These are phyloP conservation scores for Aspergillus latus DNA, from an alignment of 2,329 filamentous ascomycete species.

Conservation along the genomic window DNA sequence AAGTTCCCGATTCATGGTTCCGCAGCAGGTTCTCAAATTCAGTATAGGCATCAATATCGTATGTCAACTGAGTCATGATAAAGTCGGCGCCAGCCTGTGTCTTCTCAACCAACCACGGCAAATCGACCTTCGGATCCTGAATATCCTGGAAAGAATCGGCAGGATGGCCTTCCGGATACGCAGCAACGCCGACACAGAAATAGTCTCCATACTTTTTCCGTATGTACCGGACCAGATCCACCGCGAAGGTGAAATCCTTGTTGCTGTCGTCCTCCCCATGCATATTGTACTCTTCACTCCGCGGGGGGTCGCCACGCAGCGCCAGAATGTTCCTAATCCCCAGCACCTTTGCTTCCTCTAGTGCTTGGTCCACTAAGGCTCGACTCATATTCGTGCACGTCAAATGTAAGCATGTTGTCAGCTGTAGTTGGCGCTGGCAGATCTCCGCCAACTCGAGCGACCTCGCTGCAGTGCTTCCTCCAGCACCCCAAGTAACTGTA, in stretches of 20 bases:
- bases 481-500: constrained; percentile 96
- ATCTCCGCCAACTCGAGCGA: constrained; percentile 93
- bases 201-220: constrained; percentile 82
- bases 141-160: constrained; percentile 87
- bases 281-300: constrained; percentile 81
- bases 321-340: constrained; percentile 94
- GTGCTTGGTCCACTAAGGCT: constrained; percentile 77
- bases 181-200: constrained; percentile 93
- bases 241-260: constrained; percentile 82
- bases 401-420: constrained; percentile 93
- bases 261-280: constrained; percentile 62
- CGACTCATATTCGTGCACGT: constrained; percentile 98
- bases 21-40: constrained; percentile 75
- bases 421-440: constrained; percentile 84
- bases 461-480: constrained; percentile 85
- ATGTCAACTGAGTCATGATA: constrained; percentile 98
- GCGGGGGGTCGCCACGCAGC: constrained; percentile 83
- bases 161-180: constrained; percentile 92
- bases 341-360: constrained; percentile 85
- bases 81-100: constrained; percentile 90
- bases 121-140: constrained; percentile 63
- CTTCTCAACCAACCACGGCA: constrained; percentile 89
- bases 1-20: constrained; percentile 77
- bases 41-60: constrained; percentile 80
- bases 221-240: constrained; percentile 89